phyloP scores from a whole-genome alignment of 2,329 filamentous ascomycete genomes.

The Zarea fungicola region DNA sequence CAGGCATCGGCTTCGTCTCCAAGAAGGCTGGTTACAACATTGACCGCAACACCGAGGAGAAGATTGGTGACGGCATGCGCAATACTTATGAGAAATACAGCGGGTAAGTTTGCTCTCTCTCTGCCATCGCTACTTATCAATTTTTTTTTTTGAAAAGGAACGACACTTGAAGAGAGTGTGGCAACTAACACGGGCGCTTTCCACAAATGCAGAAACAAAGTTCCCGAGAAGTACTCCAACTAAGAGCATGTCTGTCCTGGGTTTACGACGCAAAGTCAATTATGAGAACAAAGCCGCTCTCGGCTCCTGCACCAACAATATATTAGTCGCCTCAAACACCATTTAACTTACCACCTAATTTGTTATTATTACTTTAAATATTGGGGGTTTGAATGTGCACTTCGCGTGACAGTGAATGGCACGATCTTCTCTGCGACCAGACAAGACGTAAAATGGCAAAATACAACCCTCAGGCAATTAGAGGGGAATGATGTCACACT shows the following conservation, averaged over 20 bases:
- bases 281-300: not conserved
- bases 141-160: too few relatives aligned
- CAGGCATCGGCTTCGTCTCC: slow-evolving; percentile 26
- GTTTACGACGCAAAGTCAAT: not conserved
- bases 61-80: slow-evolving; percentile 34
- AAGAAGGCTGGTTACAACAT: slow-evolving; percentile 33
- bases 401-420: too few relatives aligned
- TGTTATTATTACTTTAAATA: not conserved
- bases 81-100: slow-evolving; percentile 30
- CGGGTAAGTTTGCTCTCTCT: slow-evolving; percentile 32
- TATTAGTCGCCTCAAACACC: not conserved
- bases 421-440: too few relatives aligned
- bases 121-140: too few relatives aligned
- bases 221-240: slow-evolving; percentile 31
- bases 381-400: too few relatives aligned
- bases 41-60: slow-evolving; percentile 30
- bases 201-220: slow-evolving; percentile 24
- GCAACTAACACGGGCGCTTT: too few relatives aligned
- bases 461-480: too few relatives aligned
- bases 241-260: slow-evolving; percentile 15
- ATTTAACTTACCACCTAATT: slow-evolving; percentile 10
- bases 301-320: not conserved
- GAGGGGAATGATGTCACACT: too few relatives aligned
- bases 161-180: too few relatives aligned
- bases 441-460: too few relatives aligned